These are phyloP conservation scores for Trametes coccinea DNA, from an alignment of 768 basidiomycete genomes.

Conservation along the genomic window DNA sequence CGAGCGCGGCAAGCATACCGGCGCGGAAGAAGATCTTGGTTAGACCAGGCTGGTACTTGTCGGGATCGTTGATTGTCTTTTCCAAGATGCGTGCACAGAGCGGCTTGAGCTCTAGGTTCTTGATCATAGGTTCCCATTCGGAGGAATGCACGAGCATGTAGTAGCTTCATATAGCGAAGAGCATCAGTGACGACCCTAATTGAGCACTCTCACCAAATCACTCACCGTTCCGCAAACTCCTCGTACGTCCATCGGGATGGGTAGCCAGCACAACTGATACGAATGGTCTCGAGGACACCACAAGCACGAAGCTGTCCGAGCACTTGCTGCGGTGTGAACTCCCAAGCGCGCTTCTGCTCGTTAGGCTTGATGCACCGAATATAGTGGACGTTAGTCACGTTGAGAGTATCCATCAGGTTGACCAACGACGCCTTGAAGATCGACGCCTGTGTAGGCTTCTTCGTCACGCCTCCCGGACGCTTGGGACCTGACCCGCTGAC, in stretches of 20 bases:
- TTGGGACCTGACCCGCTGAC: constrained; percentile 47
- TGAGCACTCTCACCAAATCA: not conserved
- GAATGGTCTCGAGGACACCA: constrained; percentile 98
- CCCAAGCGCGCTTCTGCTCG: constrained; percentile 95
- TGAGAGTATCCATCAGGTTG: constrained; percentile 95
- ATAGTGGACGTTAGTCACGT: constrained; percentile 97
- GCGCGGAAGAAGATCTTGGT: constrained; percentile 99
- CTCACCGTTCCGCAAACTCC: constrained; percentile 95
- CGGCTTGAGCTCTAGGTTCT: constrained; percentile 71
- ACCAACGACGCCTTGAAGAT: constrained; percentile 97
- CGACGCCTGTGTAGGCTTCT: constrained; percentile 95
- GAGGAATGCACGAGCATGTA: constrained; percentile 93
- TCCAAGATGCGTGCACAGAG: constrained; percentile 86
- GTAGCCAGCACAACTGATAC: constrained; percentile 98
- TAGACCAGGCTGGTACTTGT: constrained; percentile 95
- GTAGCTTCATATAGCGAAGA: constrained; percentile 57
- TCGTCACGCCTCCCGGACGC: constrained; percentile 67
- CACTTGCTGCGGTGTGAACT: constrained; percentile 94
- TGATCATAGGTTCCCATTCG: constrained; percentile 85
- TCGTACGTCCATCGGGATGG: constrained; percentile 98
- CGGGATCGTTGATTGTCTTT: constrained; percentile 85
- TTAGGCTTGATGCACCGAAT: constrained; percentile 99
- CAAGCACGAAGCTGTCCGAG: constrained; percentile 94
- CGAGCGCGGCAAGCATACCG: constrained; percentile 96
- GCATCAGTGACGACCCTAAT: not conserved